Percentiles rank a stretch among this genome's conserved stretches.
Conservation (phyloP, 2,329 filamentous ascomycete species). For the Aureobasidium namibiae region DNA sequence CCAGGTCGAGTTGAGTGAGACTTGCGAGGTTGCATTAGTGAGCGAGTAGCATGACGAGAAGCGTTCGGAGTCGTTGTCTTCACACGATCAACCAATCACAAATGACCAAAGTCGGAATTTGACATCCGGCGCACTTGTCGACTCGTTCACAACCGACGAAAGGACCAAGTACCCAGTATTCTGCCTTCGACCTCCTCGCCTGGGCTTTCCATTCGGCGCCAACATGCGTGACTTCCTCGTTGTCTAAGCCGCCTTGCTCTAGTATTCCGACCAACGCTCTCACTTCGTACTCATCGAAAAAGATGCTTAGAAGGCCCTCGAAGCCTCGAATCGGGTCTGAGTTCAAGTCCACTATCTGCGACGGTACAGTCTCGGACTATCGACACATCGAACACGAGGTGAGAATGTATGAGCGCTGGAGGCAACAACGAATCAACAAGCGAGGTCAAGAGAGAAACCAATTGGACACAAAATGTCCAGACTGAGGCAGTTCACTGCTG, state of each 20-base stretch:
- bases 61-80: background rate
- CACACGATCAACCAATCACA: background rate
- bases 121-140: no score
- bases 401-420: background rate
- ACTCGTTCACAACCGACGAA: background rate
- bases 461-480: no score
- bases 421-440: background rate
- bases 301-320: background rate
- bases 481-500: no score
- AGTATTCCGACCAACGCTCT: background rate
- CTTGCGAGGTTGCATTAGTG: background rate
- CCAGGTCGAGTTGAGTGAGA: background rate
- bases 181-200: background rate
- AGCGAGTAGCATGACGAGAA: background rate
- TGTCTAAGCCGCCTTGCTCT: background rate
- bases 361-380: background rate
- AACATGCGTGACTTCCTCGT: background rate
- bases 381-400: background rate
- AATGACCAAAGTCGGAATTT: background rate
- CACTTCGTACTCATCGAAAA: background rate
- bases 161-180: constrained; percentile 1
- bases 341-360: background rate
- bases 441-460: background rate
- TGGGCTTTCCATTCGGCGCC: background rate
- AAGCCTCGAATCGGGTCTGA: background rate